These are phyloP conservation scores for Astrephomene gubernaculifera DNA, from an alignment of 139 green algal genomes.

Conservation along the genomic window DNA sequence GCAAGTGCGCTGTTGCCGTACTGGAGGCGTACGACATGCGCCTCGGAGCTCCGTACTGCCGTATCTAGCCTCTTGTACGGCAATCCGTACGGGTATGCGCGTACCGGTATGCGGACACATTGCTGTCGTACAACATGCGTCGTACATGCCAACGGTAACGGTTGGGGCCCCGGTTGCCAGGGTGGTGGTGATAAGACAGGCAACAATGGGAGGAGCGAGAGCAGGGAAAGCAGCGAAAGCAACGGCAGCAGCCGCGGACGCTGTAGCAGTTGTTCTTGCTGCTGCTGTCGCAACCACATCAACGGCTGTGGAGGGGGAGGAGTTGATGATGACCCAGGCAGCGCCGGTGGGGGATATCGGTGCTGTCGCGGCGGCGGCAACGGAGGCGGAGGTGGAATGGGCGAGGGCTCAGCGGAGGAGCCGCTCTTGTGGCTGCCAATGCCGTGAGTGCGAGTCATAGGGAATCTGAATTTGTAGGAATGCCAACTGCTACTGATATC, in stretches of 20 bases:
- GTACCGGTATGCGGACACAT: no score
- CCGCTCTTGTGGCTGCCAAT: constrained; percentile 30
- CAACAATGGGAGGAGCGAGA: not conserved
- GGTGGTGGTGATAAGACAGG: no score
- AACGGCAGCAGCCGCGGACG: not conserved
- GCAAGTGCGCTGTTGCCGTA: constrained; percentile 31
- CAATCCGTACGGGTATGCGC: no score
- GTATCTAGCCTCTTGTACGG: constrained; percentile 8
- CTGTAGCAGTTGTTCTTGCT: not conserved
- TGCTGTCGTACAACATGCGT: no score
- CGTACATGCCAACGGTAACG: no score
- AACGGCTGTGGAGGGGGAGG: not conserved
- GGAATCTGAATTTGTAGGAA: not conserved
- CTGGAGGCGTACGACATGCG: not conserved
- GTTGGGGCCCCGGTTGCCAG: no score
- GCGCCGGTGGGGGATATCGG: not conserved
- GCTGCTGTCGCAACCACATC: no score
- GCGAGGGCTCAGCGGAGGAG: not conserved
- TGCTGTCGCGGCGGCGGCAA: no score
- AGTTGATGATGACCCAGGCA: no score
- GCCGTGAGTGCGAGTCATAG: constrained; percentile 16
- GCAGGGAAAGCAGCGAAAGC: not conserved
- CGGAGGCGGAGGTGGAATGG: not conserved
- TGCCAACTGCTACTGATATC: not conserved
- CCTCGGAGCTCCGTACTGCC: not conserved